These are phyloP conservation scores for Glycine tomentella DNA, from an alignment of 306 rosid genomes.

Conservation along the genomic window DNA sequence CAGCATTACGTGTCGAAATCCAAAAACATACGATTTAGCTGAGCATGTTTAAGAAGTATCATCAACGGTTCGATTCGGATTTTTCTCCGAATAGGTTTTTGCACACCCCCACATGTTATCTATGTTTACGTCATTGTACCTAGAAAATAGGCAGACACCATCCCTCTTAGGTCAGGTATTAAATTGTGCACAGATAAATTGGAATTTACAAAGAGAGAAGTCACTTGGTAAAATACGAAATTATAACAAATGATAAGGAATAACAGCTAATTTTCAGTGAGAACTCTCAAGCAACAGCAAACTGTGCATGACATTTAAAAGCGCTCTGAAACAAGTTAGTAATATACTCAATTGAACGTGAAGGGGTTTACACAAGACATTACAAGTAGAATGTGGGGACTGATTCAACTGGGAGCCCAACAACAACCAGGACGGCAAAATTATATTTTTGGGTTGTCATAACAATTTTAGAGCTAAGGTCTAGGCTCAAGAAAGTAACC, in stretches of 20 bases:
- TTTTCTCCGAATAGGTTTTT: too few species aligned
- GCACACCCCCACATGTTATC: too few species aligned
- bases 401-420: conserved; percentile 24
- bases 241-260: background rate
- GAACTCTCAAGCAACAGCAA: conserved; percentile 12
- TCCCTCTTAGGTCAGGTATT: too few species aligned
- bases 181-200: too few species aligned
- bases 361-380: conserved; percentile 35
- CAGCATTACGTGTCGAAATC: too few species aligned
- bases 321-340: conserved; percentile 28
- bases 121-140: too few species aligned
- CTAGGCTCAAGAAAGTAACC: conserved; percentile 32
- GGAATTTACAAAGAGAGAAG: too few species aligned
- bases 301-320: background rate
- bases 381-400: conserved; percentile 19
- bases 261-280: background rate
- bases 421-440: conserved; percentile 40
- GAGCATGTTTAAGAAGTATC: too few species aligned
- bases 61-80: too few species aligned
- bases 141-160: too few species aligned
- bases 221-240: too few species aligned
- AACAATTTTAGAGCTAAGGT: background rate
- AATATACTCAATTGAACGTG: conserved; percentile 35
- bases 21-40: too few species aligned
- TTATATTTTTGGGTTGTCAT: conserved; percentile 33